phyloP scores from a whole-genome alignment of 2,329 filamentous ascomycete species.

The Fonsecaea monophora region DNA sequence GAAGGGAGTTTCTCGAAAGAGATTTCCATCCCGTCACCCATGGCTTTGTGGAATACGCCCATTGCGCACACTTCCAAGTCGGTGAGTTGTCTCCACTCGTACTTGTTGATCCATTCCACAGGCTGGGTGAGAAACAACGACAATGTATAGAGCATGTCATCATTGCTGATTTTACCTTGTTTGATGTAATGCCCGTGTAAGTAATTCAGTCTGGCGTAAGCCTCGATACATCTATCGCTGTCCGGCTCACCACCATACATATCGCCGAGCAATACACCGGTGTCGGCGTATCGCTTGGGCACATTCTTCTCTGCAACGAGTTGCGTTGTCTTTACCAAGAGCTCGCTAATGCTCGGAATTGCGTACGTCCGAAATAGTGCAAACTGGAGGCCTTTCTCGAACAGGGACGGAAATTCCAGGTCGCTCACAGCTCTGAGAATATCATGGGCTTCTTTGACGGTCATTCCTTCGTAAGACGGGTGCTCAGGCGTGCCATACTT shows the following conservation, averaged over 20 bases:
- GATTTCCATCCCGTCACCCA: conserved; percentile 74
- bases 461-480: conserved; percentile 53
- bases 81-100: conserved; percentile 73
- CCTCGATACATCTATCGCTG: conserved; percentile 55
- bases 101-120: conserved; percentile 65
- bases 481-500: conserved; percentile 34
- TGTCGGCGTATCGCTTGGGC: conserved; percentile 62
- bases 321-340: conserved; percentile 59
- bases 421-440: conserved; percentile 34
- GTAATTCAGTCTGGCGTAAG: conserved; percentile 69
- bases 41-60: conserved; percentile 68
- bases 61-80: conserved; percentile 70
- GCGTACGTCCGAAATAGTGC: conserved; percentile 58
- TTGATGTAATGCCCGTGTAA: conserved; percentile 65
- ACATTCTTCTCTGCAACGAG: conserved; percentile 56
- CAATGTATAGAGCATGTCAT: conserved; percentile 71
- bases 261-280: conserved; percentile 57
- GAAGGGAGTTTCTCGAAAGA: conserved; percentile 50
- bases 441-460: conserved; percentile 47
- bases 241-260: conserved; percentile 48
- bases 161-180: conserved; percentile 65
- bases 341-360: conserved; percentile 60
- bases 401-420: conserved; percentile 38
- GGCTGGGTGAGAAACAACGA: conserved; percentile 71
- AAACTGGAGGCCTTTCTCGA: conserved; percentile 40